Evolutionary conservation across 2,329 filamentous ascomycete genomes (phyloP).

Genomic region (Fusarium agapanthi): DNA sequence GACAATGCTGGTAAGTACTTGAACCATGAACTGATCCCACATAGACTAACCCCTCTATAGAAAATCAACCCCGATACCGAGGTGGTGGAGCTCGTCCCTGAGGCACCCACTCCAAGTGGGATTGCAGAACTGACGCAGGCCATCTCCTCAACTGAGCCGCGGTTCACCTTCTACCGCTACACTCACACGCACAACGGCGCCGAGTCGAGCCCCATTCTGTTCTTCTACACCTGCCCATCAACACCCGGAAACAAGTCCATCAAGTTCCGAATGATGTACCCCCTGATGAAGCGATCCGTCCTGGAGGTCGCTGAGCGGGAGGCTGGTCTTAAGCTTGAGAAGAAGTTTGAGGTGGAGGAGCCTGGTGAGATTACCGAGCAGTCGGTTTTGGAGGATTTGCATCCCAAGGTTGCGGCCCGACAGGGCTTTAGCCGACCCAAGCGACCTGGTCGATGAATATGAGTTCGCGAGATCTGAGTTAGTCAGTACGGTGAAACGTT

Average conservation of each 20-base stretch:
- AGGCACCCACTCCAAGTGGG: slow-evolving; percentile 60
- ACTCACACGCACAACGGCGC: slow-evolving; percentile 63
- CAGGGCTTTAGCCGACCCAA: slow-evolving; percentile 80
- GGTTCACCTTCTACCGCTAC: slow-evolving; percentile 82
- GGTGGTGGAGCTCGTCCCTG: slow-evolving; percentile 70
- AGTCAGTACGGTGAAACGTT: not conserved
- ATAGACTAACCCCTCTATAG: slow-evolving; percentile 50
- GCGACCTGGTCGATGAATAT: slow-evolving; percentile 73
- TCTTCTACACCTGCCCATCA: slow-evolving; percentile 83
- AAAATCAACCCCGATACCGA: slow-evolving; percentile 78
- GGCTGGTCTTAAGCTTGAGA: slow-evolving; percentile 71
- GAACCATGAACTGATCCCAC: not conserved
- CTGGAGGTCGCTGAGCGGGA: slow-evolving; percentile 72
- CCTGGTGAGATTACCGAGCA: slow-evolving; percentile 76
- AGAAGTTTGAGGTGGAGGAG: slow-evolving; percentile 75
- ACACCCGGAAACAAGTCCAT: slow-evolving; percentile 72
- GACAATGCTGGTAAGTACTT: slow-evolving; percentile 69
- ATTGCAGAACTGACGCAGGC: slow-evolving; percentile 65
- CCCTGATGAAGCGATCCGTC: slow-evolving; percentile 73
- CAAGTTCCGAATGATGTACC: slow-evolving; percentile 88
- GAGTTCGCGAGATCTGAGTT: slow-evolving; percentile 15
- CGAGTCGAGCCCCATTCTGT: slow-evolving; percentile 70
- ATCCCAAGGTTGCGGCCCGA: slow-evolving; percentile 71
- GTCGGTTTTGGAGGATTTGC: slow-evolving; percentile 71
- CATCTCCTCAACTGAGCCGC: slow-evolving; percentile 74